Evolutionary conservation across 2,329 filamentous ascomycete genomes (phyloP).

Genomic region (Fusarium sp.): DNA sequence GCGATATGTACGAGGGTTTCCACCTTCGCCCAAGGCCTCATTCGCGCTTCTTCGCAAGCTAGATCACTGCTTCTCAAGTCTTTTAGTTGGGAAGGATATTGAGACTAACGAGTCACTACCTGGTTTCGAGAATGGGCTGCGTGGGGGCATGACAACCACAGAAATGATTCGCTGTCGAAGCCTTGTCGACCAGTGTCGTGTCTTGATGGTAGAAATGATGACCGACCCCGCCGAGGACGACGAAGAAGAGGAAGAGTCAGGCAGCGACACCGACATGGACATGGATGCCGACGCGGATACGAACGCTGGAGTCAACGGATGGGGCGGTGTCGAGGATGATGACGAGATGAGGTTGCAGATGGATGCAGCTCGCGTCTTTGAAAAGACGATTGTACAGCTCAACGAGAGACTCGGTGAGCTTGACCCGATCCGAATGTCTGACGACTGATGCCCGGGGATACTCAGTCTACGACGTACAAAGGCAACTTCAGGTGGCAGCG

Average conservation of each 20-base stretch:
- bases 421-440: slow-evolving; percentile 35
- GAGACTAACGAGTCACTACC: slow-evolving; percentile 74
- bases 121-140: slow-evolving; percentile 73
- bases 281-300: slow-evolving; percentile 47
- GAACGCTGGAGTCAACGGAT: slow-evolving; percentile 36
- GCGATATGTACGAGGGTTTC: slow-evolving; percentile 79
- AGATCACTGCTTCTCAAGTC: slow-evolving; percentile 83
- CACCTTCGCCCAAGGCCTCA: slow-evolving; percentile 69
- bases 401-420: slow-evolving; percentile 70
- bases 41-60: slow-evolving; percentile 82
- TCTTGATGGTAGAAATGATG: slow-evolving; percentile 77
- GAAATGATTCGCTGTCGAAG: slow-evolving; percentile 91
- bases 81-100: slow-evolving; percentile 76
- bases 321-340: slow-evolving; percentile 55
- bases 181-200: slow-evolving; percentile 80
- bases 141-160: slow-evolving; percentile 77
- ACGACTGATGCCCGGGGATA: slow-evolving; percentile 21
- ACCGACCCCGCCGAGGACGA: slow-evolving; percentile 57
- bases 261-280: background rate
- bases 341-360: slow-evolving; percentile 69
- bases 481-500: background rate
- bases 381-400: slow-evolving; percentile 80
- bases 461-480: background rate
- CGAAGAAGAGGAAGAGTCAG: slow-evolving; percentile 46
- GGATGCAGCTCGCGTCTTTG: slow-evolving; percentile 82